phyloP scores from a whole-genome alignment of 2,329 filamentous ascomycete genomes.

The Emergomyces pasteurianus region DNA sequence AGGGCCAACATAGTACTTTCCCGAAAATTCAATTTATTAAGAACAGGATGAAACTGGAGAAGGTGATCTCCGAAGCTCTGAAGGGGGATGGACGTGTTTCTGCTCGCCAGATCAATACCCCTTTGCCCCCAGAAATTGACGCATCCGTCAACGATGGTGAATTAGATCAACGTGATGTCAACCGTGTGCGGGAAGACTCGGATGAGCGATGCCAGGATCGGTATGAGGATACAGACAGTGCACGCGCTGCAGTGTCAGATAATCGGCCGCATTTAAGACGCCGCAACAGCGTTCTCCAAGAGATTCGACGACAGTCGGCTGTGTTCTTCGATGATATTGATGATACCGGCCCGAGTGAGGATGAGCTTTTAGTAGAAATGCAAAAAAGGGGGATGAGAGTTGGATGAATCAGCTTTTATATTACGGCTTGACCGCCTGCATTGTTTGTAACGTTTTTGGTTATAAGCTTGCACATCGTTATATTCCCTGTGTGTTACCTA shows the following conservation, averaged over 20 bases:
- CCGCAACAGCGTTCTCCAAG: conserved; percentile 29
- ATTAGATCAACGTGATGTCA: not conserved
- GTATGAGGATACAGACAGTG: conserved; percentile 7
- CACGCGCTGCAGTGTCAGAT: conserved; percentile 13
- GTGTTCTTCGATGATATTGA: conserved; percentile 36
- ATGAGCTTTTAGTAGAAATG: not conserved
- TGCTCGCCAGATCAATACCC: not conserved
- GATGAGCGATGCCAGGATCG: not conserved
- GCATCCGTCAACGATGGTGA: not conserved
- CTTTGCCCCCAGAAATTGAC: not conserved
- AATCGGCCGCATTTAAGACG: conserved; percentile 14
- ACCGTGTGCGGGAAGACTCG: not conserved
- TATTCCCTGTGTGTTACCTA: too few species aligned
- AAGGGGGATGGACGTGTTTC: conserved; percentile 18
- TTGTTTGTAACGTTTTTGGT: not conserved
- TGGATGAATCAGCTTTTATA: not conserved
- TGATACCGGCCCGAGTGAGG: conserved; percentile 10
- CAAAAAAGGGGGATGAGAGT: not conserved
- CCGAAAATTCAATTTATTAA: conserved; percentile 84
- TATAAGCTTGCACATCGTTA: not conserved
- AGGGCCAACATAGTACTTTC: conserved; percentile 79
- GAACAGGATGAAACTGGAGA: conserved; percentile 77
- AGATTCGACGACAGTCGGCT: conserved; percentile 34
- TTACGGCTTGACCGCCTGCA: not conserved
- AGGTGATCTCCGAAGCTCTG: conserved; percentile 48